phyloP scores from a whole-genome alignment of 768 basidiomycete species.

The Rhizopogon roseolus region DNA sequence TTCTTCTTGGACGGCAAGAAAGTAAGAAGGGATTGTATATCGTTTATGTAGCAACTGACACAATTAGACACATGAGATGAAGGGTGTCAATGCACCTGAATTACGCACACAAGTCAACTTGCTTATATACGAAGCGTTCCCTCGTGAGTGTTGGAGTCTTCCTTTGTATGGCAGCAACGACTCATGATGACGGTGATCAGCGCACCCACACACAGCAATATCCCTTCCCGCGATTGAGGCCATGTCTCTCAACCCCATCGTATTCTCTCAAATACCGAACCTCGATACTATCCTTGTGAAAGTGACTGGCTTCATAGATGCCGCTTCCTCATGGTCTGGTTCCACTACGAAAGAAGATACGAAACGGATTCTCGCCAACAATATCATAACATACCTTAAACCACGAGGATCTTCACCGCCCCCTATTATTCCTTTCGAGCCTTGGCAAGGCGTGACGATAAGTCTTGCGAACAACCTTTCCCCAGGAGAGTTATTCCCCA shows the following conservation, averaged over 20 bases:
- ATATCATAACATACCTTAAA: constrained; percentile 63
- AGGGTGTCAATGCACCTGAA: constrained; percentile 67
- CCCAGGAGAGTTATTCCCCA: constrained; percentile 62
- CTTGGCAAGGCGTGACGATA: constrained; percentile 46
- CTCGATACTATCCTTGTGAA: constrained; percentile 62
- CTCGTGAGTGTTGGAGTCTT: constrained; percentile 49
- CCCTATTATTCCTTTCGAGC: constrained; percentile 33
- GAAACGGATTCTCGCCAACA: constrained; percentile 43
- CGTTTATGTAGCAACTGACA: not conserved
- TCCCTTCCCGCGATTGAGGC: constrained; percentile 56
- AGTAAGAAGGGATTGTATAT: constrained; percentile 32
- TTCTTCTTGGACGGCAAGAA: constrained; percentile 79
- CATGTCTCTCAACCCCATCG: constrained; percentile 67
- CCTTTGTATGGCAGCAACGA: not conserved
- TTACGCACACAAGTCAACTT: constrained; percentile 70
- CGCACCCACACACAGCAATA: constrained; percentile 68
- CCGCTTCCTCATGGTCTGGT: constrained; percentile 30
- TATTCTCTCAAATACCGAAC: constrained; percentile 68
- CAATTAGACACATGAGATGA: constrained; percentile 59
- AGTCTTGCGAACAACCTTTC: constrained; percentile 43
- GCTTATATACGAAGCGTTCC: constrained; percentile 71
- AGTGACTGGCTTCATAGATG: constrained; percentile 58
- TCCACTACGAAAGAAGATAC: constrained; percentile 29
- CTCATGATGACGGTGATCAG: constrained; percentile 31
- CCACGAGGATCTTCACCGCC: constrained; percentile 39